Base-by-base conservation (phyloP, 208 protist genomes). In the Acanthamoeba sp. region DNA sequence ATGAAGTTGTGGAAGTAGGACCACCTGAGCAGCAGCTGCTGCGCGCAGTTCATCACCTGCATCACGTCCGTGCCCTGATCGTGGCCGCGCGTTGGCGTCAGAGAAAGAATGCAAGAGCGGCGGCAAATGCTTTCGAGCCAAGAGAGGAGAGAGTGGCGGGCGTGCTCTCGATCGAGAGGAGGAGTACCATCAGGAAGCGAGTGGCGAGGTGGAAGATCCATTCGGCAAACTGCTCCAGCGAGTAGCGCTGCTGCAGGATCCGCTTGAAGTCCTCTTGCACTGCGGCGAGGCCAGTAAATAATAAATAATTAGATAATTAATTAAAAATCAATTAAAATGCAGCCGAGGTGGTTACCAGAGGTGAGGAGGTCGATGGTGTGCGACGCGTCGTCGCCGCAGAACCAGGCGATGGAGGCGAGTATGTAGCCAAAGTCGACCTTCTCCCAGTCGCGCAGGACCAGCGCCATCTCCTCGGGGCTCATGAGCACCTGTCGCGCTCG, bases 11-110 rank as follows among this genome's bases (percentile, higher is more conserved):
- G n/a, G 89, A 38, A 93, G 89, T 55, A 82, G 32, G 71, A 87
- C 89, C 89, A 93, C 89, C 57, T 29, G 89, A 93, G 89, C 71
- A 93, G 69, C 3, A 93, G 78, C 64, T 93, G 89, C 38, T 93
- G 89, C 22, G 89, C 45, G 22, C 34, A 66, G 34, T 27, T 80
- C 42, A 52, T 40, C 6, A 93, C 45, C 40, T 93, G 71, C 36
- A 40, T n/a, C n/a, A 57, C 20, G 40, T 80, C 62, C 48, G 40
- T 93, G 59, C 78, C 57, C 78, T 82, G 27, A 34, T 36, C 7
- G 42, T 82, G n/a, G 59, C 9, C 6, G 59, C 9, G 59, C 12
- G 9, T 12, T 29, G n/a, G 20, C 27, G n/a, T 32, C 0, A 66
- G 59, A 22, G 20, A 9, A 32, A 66, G 59, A 32, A 1, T 0